These are phyloP conservation scores for Cotoneaster glaucophyllus DNA, from an alignment of 306 rosid genomes.

Conservation along the genomic window DNA sequence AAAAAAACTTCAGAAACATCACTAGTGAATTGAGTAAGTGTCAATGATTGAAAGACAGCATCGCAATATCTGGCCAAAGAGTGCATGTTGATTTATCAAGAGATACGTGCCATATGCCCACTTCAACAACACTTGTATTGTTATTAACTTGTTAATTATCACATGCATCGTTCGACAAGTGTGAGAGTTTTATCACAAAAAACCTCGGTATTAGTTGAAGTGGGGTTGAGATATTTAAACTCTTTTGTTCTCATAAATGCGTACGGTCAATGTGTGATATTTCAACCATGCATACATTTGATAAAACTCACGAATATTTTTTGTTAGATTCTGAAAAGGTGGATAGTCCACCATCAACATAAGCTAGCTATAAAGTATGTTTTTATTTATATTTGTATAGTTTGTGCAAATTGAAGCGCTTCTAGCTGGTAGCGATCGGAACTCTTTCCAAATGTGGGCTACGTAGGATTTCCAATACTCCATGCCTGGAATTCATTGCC, in stretches of 20 bases:
- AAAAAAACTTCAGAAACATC: neutral
- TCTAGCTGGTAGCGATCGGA: constrained; percentile 8
- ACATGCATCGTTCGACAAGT: too few relatives aligned
- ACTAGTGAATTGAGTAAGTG: neutral
- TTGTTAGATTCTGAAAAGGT: neutral
- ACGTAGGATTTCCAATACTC: constrained; percentile 44
- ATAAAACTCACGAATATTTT: neutral
- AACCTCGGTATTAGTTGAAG: rapidly evolving
- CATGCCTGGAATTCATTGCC: neutral
- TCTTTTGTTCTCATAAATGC: too few relatives aligned
- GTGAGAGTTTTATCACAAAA: too few relatives aligned
- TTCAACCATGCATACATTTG: neutral
- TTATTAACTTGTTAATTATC: too few relatives aligned
- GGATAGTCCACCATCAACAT: constrained; percentile 8
- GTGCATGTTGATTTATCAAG: neutral
- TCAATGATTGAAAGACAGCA: neutral
- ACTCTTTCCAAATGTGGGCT: constrained; percentile 19
- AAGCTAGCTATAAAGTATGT: neutral
- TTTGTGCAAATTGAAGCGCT: constrained; percentile 22
- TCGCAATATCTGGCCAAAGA: neutral
- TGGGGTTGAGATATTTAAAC: too few relatives aligned
- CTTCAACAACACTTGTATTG: rapidly evolving
- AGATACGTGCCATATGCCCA: too few relatives aligned
- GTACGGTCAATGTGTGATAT: too few relatives aligned
- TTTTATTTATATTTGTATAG: neutral